phyloP scores from a whole-genome alignment of 768 basidiomycete genomes.

The Leccinum arenicola region DNA sequence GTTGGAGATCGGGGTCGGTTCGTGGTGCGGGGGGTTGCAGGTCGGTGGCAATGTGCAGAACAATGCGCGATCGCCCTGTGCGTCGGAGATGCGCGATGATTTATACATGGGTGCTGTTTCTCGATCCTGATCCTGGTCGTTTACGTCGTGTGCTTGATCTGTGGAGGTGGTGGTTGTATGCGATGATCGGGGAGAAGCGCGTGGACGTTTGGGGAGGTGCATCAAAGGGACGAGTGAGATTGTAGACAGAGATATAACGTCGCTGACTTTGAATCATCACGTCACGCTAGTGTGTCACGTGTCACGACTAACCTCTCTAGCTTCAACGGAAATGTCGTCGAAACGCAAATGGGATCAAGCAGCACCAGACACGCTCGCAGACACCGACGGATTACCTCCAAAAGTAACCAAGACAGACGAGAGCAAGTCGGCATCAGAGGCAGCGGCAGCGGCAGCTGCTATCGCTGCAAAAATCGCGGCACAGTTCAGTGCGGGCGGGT shows the following conservation, averaged over 20 bases:
- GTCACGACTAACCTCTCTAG: constrained; percentile 3
- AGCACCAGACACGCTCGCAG: constrained; percentile 39
- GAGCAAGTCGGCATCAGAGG: constrained; percentile 51
- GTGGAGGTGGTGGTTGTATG: constrained; percentile 22
- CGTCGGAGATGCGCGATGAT: constrained; percentile 30
- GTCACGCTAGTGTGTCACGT: constrained; percentile 17
- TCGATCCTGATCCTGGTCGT: constrained; percentile 11
- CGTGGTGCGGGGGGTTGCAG: constrained; percentile 56
- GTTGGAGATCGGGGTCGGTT: constrained; percentile 60
- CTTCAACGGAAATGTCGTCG: constrained; percentile 48
- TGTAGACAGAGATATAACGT: background rate
- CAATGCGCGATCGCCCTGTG: constrained; percentile 38
- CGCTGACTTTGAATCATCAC: constrained; percentile 22
- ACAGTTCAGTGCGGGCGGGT: constrained; percentile 57
- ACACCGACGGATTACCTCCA: constrained; percentile 39
- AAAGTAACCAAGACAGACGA: constrained; percentile 49
- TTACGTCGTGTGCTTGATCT: background rate
- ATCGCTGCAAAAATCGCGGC: constrained; percentile 96
- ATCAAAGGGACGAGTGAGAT: constrained; percentile 9
- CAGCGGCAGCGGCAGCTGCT: constrained; percentile 74
- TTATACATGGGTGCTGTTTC: constrained; percentile 30
- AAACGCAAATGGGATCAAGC: constrained; percentile 86
- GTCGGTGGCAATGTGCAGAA: constrained; percentile 81
- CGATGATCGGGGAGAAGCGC: constrained; percentile 27
- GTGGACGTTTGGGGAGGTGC: constrained; percentile 33